Conservation (phyloP, 2,329 filamentous ascomycete species). For the Sarocladiaceae sp. region DNA sequence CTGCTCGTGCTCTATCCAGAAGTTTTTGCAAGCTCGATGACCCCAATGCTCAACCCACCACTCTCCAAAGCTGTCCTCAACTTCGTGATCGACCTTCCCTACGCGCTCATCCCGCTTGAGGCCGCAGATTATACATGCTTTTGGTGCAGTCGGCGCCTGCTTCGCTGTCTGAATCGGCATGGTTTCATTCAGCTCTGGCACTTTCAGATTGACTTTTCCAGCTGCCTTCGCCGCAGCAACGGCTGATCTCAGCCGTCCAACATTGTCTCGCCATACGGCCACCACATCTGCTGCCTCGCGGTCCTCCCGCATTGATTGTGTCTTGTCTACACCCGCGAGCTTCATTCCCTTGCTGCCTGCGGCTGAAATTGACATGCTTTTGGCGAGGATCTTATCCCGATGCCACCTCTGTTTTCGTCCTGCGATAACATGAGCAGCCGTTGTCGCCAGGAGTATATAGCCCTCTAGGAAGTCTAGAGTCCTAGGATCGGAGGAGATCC, state of each 20-base stretch:
- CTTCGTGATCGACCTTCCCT: constrained; percentile 65
- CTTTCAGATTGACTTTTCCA: constrained; percentile 45
- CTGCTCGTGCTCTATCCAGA: constrained; percentile 76
- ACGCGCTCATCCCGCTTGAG: constrained; percentile 84
- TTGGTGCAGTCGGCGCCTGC: constrained; percentile 68
- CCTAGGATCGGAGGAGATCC: constrained; percentile 58
- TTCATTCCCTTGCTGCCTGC: constrained; percentile 85
- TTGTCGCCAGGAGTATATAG: constrained; percentile 60
- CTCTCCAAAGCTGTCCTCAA: constrained; percentile 91
- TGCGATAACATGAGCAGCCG: constrained; percentile 75
- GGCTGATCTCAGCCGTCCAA: constrained; percentile 70
- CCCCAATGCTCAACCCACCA: constrained; percentile 95
- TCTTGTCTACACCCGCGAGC: constrained; percentile 77
- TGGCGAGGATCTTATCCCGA: constrained; percentile 76
- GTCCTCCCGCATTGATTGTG: constrained; percentile 77
- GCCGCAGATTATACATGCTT: constrained; percentile 80
- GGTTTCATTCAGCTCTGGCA: constrained; percentile 70
- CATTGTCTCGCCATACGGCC: constrained; percentile 67
- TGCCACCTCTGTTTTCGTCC: constrained; percentile 89
- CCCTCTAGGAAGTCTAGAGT: constrained; percentile 60
- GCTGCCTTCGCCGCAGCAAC: constrained; percentile 63
- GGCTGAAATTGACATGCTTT: constrained; percentile 83
- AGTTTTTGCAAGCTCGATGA: constrained; percentile 72
- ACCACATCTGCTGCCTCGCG: constrained; percentile 78
- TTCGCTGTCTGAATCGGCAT: constrained; percentile 66